phyloP scores from a whole-genome alignment of 306 rosid species.

The Erythrophleum fordii region DNA sequence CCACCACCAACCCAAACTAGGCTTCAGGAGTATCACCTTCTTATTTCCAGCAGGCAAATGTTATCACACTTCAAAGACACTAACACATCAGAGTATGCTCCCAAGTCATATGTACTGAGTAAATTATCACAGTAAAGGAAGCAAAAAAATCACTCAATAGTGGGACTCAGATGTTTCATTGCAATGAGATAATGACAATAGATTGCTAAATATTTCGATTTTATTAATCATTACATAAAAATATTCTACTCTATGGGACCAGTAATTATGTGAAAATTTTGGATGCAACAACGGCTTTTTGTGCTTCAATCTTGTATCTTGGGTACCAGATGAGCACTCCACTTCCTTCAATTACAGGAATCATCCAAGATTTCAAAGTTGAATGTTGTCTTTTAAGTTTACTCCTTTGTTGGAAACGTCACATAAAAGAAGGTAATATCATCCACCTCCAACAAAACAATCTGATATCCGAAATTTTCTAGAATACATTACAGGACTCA shows the following conservation, averaged over 20 bases:
- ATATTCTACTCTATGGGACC: background rate
- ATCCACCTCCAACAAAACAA: background rate
- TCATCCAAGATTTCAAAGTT: background rate
- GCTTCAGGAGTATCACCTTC: slow-evolving; percentile 8
- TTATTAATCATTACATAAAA: slow-evolving; percentile 8
- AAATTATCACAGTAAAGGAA: slow-evolving; percentile 23
- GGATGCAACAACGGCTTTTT: background rate
- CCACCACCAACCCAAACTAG: background rate
- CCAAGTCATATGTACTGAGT: background rate
- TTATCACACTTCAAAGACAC: slow-evolving; percentile 18
- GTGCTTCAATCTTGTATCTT: background rate
- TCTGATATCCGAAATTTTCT: slow-evolving; percentile 10
- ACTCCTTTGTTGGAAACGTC: background rate
- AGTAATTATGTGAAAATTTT: background rate
- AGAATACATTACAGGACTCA: slow-evolving; percentile 12
- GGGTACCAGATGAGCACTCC: background rate
- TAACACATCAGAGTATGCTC: slow-evolving; percentile 9
- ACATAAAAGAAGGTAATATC: slow-evolving; percentile 8
- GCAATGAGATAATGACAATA: background rate
- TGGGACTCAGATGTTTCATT: background rate
- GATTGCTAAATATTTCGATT: slow-evolving; percentile 7
- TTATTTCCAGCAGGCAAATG: slow-evolving; percentile 9
- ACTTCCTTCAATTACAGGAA: background rate
- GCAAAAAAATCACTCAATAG: slow-evolving; percentile 3
- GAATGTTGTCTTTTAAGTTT: background rate